Evolutionary conservation across 75 land plant species (phyloP).

Genomic region (Sequoiadendron giganteum): DNA sequence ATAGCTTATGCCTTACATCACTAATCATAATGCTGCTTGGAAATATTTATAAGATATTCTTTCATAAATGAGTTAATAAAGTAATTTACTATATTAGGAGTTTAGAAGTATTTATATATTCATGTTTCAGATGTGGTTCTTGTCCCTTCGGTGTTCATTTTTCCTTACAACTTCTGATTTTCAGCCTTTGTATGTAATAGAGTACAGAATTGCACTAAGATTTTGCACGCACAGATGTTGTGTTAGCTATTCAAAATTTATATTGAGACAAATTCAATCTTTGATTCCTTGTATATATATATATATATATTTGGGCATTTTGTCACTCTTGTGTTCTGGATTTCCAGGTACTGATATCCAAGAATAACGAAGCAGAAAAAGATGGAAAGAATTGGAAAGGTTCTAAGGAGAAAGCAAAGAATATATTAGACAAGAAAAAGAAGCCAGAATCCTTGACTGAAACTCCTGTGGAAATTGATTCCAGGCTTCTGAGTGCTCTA

Average conservation of each 20-base stretch:
- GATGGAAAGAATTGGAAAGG: slow-evolving; percentile 21
- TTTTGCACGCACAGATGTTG: background rate
- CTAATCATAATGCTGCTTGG: background rate
- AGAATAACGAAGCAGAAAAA: slow-evolving; percentile 26
- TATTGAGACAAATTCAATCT: background rate
- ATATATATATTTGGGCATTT: background rate
- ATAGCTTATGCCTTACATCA: background rate
- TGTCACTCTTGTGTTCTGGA: background rate
- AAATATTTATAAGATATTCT: background rate
- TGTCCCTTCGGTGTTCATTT: background rate
- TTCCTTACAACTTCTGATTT: background rate
- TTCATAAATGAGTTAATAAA: background rate
- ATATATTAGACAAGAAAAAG: slow-evolving; percentile 15
- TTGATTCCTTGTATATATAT: background rate
- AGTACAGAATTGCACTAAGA: background rate
- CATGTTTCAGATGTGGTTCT: background rate
- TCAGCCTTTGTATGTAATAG: background rate
- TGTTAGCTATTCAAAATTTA: background rate
- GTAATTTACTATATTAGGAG: background rate
- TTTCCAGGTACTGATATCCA: slow-evolving; percentile 56
- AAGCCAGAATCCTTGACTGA: slow-evolving; percentile 18
- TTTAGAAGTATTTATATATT: background rate
- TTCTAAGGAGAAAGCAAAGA: slow-evolving; percentile 11
- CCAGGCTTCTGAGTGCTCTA: slow-evolving; percentile 83
- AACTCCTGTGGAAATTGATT: slow-evolving; percentile 68